Base-by-base conservation (phyloP, 805 yeast genomes). In the Zygotorulaspora sp. region DNA sequence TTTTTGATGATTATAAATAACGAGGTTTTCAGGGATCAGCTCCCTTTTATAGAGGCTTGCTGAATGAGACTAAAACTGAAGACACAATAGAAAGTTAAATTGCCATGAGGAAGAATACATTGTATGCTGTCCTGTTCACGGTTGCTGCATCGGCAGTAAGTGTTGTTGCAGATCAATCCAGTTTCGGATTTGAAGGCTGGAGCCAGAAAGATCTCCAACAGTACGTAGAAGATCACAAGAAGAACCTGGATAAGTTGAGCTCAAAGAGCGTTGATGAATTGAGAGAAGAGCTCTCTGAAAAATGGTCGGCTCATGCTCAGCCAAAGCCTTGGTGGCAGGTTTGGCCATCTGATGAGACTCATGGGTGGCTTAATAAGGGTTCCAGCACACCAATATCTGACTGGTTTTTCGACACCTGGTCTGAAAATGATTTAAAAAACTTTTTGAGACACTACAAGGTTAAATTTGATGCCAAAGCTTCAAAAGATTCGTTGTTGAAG, bases 381-480 rank as follows among this genome's bases (percentile, higher is more conserved):
- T 20, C 36, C 19, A 23, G 30, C 27, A 32, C 40, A 14, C 52
- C 44, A 4, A 48, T 56, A 6, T 47, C 57, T 16, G 66, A 65
- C 17, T 75, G 79, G 79, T 42, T 73, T n/a, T 74, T 75, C 42
- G 63, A 62, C 15, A 65, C 75, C 11, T 72, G 77, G 77, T 53
- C 67, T 4, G 38, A 48, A 10, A 47, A 49, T 9, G 61, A 60
- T 18, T 49, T 72, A 47, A 52, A 61, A 34, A 50, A 47, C 21
- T 54, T 66, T 26, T 52, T 70, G 40, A 51, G 58, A 26, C 50
- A 49, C 30, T 46, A 65, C 38, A 56, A 61, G 19, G 47, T 70
- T 29, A 55, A 57, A 37, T 46, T 48, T 30, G 48, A 55, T 12
- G 45, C 61, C 16, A 41, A 54, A n/a, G 43, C 51, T 8, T 45